Percentiles rank a stretch among this genome's conserved stretches.
Conservation (phyloP, 164 flowering plant genomes). For the Paratinospora sagittata region DNA sequence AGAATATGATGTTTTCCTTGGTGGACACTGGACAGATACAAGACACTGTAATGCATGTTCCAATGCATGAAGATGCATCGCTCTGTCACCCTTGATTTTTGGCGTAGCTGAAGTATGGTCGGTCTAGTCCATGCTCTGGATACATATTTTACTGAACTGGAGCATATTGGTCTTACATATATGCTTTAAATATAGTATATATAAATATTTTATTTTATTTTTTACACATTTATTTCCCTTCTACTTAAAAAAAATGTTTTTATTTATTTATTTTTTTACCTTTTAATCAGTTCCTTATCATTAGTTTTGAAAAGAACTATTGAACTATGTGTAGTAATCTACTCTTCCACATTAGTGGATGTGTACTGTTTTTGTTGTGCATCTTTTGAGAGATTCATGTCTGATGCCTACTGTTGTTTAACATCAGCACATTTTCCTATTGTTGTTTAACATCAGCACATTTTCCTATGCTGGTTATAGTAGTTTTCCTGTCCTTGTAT, state of each 20-base stretch:
- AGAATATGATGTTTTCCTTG: background rate
- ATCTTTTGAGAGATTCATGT: background rate
- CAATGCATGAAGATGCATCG: background rate
- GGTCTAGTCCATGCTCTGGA: background rate
- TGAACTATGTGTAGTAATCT: too few relatives aligned
- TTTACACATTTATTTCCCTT: background rate
- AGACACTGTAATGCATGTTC: background rate
- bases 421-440: background rate
- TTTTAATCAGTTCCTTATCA: background rate
- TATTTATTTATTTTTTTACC: too few relatives aligned
- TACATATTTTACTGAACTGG: background rate
- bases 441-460: background rate
- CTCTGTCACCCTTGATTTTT: background rate
- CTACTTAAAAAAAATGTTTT: background rate
- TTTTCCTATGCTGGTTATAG: background rate
- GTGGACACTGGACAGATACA: background rate
- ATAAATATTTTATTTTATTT: background rate
- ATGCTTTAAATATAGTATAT: background rate
- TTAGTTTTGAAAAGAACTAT: background rate
- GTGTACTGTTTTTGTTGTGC: background rate
- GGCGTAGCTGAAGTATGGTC: background rate
- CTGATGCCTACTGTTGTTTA: background rate
- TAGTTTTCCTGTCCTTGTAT: background rate
- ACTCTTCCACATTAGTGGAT: background rate
- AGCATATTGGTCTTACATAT: background rate